Evolutionary conservation across 768 basidiomycete species (phyloP).

Genomic region (Neoboletus subvelutipes): DNA sequence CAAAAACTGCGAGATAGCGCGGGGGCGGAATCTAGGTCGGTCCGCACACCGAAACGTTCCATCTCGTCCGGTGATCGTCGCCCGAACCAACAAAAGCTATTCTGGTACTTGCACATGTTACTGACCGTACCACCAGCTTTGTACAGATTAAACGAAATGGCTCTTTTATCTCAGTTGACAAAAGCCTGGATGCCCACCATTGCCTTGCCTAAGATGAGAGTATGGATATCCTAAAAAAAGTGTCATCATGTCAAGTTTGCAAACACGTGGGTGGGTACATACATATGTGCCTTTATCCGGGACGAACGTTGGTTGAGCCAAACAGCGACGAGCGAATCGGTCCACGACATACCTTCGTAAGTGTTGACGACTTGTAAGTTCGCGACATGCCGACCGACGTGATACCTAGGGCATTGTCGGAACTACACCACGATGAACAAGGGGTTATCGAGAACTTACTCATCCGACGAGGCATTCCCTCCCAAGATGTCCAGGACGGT

Average conservation of each 20-base stretch:
- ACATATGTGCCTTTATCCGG: constrained; percentile 55
- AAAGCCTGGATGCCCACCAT: constrained; percentile 91
- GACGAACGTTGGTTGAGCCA: constrained; percentile 5
- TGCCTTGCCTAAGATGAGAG: constrained; percentile 92
- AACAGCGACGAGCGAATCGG: not conserved
- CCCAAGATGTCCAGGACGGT: constrained; percentile 87
- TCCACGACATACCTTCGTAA: constrained; percentile 68
- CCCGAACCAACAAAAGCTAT: not conserved
- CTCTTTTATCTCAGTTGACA: constrained; percentile 43
- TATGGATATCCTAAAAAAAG: constrained; percentile 71
- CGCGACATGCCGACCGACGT: constrained; percentile 91
- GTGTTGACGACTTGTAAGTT: constrained; percentile 97
- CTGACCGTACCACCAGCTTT: not conserved
- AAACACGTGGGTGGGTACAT: constrained; percentile 21
- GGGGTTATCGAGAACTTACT: constrained; percentile 48
- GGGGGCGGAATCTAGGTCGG: not conserved
- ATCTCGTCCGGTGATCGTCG: not conserved
- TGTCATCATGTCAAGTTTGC: constrained; percentile 2
- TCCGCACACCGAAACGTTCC: not conserved
- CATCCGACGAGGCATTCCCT: constrained; percentile 91
- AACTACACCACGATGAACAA: not conserved
- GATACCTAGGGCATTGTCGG: constrained; percentile 55
- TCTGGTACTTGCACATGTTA: not conserved
- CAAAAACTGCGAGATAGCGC: not conserved
- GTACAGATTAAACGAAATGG: not conserved